Evolutionary conservation across 163 green algal genomes (phyloP).

Genomic region (Coccomyxa subellipsoidea): DNA sequence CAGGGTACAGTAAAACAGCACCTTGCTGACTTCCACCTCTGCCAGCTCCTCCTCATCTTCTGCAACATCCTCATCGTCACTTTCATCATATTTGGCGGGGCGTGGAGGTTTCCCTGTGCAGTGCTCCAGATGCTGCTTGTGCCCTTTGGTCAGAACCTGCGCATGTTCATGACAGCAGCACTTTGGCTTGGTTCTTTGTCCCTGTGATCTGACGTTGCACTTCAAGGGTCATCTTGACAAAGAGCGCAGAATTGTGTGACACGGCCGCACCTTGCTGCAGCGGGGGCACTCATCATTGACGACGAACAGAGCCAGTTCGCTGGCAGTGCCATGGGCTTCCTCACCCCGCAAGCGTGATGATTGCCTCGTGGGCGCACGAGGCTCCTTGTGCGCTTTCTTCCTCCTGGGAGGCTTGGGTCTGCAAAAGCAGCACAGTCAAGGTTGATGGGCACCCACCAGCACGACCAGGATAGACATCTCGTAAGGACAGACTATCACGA

Average conservation of each 20-base stretch:
- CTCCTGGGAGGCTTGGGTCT: background rate
- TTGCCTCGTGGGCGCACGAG: background rate
- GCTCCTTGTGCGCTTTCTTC: constrained; percentile 1
- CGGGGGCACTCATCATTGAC: constrained; percentile 20
- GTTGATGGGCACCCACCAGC: too few relatives aligned
- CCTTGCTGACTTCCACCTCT: background rate
- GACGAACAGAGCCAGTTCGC: constrained; percentile 10
- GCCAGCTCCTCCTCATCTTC: constrained; percentile 1
- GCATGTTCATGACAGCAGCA: background rate
- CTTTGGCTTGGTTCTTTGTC: too few relatives aligned
- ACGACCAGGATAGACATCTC: too few relatives aligned
- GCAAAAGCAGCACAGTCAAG: background rate
- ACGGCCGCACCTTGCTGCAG: constrained; percentile 17
- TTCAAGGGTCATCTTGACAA: too few relatives aligned
- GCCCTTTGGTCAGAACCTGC: background rate
- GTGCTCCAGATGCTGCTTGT: background rate
- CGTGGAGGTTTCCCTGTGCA: background rate
- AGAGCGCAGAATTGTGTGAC: too few relatives aligned
- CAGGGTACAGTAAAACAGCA: background rate
- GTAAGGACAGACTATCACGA: too few relatives aligned
- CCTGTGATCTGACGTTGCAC: too few relatives aligned
- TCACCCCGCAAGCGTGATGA: constrained; percentile 1
- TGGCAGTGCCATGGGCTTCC: constrained; percentile 12
- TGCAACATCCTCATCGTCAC: background rate
- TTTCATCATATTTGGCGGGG: background rate